These are phyloP conservation scores for Panellus pusillus DNA, from an alignment of 768 basidiomycete genomes.

Conservation along the genomic window DNA sequence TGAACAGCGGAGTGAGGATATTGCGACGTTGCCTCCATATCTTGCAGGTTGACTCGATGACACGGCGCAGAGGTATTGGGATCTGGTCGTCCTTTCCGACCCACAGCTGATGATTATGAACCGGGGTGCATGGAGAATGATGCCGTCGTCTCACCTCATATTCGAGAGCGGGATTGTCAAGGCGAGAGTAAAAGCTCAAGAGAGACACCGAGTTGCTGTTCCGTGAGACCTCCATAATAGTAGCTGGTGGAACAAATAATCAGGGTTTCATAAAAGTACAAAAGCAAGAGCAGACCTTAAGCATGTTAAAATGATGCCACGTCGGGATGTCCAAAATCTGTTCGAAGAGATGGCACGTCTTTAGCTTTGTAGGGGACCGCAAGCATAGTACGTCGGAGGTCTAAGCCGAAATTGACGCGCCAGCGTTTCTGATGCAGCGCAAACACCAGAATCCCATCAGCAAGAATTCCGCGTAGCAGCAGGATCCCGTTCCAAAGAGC, in stretches of 20 bases:
- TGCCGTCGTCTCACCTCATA: constrained; percentile 29
- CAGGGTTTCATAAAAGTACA: background rate
- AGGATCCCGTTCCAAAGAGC: constrained; percentile 37
- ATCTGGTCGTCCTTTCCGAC: constrained; percentile 26
- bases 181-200: constrained; percentile 39
- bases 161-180: constrained; percentile 40
- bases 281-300: constrained; percentile 24
- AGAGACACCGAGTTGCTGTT: constrained; percentile 35
- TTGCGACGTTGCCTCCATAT: constrained; percentile 33
- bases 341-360: constrained; percentile 43
- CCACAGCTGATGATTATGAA: constrained; percentile 29
- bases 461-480: constrained; percentile 46
- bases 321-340: constrained; percentile 58
- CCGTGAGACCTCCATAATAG: constrained; percentile 46
- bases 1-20: no score
- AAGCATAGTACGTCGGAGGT: constrained; percentile 40
- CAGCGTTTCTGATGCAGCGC: constrained; percentile 42
- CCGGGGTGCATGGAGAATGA: no score
- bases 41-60: constrained; percentile 45
- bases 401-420: constrained; percentile 55
- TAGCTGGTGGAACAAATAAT: constrained; percentile 27
- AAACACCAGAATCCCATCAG: constrained; percentile 39
- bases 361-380: constrained; percentile 58
- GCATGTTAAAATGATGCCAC: constrained; percentile 46
- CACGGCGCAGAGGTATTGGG: constrained; percentile 29